Base-by-base conservation (phyloP, 768 basidiomycete species). In the Solioccasus polychromus region DNA sequence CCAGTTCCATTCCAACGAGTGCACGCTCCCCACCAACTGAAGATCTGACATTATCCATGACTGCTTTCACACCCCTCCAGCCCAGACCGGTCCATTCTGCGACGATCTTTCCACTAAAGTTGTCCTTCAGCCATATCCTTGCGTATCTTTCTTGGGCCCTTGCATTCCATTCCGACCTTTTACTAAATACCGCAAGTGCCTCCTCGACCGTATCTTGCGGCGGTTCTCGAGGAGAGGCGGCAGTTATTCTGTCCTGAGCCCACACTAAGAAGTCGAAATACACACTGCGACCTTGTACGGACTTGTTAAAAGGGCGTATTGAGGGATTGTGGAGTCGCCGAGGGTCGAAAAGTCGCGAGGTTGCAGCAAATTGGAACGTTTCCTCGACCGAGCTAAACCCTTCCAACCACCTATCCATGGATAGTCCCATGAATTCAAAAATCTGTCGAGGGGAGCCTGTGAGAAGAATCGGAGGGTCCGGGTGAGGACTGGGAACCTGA, bases 231-330 rank as follows among this genome's bases (percentile, higher is more conserved):
- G 51, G 44, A 8, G 44, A 48, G 32, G 50, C 45, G 8, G 59
- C 19, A 8, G 49, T 40, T 1, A 26, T 25, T 39, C 48, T 61
- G 31, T 57, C 61, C 24, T 68, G 57, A 9, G 69, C 75, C 74
- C 76, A 85, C 8, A 65, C 53, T 5, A 81, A 64, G 44, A 86
- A 88, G 39, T 76, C 72, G 9, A 64, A 59, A 53, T 82, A 85
- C 82, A 86, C 83, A 31, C 53, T 64, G 15, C 85, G 72, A 15
- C 71, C 24, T 58, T 57, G 47, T 69, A 72, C 39, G 71, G 71
- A 51, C 78, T 80, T 52, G 55, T 64, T 39, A 69, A 66, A 12
- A 70, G 71, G 10, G 57, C 53, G 44, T 72, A 72, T 34, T 36
- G 60, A 30, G 54, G 62, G 44, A 42, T 58, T 45, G 14, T 54